phyloP scores from a whole-genome alignment of 1,139 yeast genomes.

The Diutina sp. region DNA sequence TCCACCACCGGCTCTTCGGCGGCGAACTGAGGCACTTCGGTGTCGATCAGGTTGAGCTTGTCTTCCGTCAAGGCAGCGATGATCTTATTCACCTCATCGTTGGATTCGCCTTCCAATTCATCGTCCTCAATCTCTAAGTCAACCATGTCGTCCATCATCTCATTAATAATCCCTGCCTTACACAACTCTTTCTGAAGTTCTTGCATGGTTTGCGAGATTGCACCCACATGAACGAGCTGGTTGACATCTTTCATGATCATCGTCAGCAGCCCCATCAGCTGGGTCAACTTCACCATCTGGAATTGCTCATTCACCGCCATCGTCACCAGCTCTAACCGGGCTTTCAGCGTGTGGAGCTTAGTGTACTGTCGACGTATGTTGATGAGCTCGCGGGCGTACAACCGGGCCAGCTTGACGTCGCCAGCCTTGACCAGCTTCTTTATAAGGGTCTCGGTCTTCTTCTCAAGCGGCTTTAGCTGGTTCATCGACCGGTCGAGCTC shows the following conservation, averaged over 20 bases:
- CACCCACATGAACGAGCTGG: slow-evolving; percentile 65
- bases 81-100: slow-evolving; percentile 50
- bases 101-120: slow-evolving; percentile 49
- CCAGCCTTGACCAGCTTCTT: slow-evolving; percentile 67
- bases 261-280: slow-evolving; percentile 70
- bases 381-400: slow-evolving; percentile 76
- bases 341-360: slow-evolving; percentile 66
- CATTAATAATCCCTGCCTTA: slow-evolving; percentile 87
- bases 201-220: slow-evolving; percentile 72
- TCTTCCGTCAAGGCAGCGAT: slow-evolving; percentile 32
- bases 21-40: slow-evolving; percentile 20
- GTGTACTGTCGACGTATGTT: slow-evolving; percentile 63
- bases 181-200: slow-evolving; percentile 78
- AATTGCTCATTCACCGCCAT: slow-evolving; percentile 91
- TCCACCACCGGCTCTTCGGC: slow-evolving; percentile 6
- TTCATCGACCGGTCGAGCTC: slow-evolving; percentile 66
- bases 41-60: slow-evolving; percentile 26
- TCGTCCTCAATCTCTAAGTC: slow-evolving; percentile 55
- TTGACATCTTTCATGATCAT: slow-evolving; percentile 85
- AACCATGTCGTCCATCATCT: slow-evolving; percentile 87
- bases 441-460: slow-evolving; percentile 67
- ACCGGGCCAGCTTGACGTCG: slow-evolving; percentile 60
- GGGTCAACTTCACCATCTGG: slow-evolving; percentile 72
- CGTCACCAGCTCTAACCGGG: slow-evolving; percentile 74
- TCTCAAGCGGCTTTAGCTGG: slow-evolving; percentile 52